Evolutionary conservation across 495 filamentous ascomycete genomes (phyloP), one percentile per base, ranked within the genome.

Genomic region (Aspergillus indologenus): DNA sequence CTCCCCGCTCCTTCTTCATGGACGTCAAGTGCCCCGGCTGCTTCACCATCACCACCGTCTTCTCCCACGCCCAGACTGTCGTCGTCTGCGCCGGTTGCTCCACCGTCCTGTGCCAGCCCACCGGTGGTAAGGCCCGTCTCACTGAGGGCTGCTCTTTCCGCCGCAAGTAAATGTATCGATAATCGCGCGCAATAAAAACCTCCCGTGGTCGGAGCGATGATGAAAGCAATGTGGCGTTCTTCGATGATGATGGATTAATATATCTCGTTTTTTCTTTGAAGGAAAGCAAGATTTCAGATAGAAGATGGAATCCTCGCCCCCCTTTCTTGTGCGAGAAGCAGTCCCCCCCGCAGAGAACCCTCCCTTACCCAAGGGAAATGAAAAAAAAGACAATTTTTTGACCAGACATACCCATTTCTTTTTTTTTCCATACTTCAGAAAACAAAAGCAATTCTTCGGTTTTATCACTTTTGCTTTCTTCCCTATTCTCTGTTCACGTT

Each of bases 41-140:
- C 88, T 98, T 98, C 88, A 96, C 91, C 70, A 98, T 98, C 86
- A 98, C 94, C 73, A 97, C 93, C 76, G 94, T 98, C 78, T 98
- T 96, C 89, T 97, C 93, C 59, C 94, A 98, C 85, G 94, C 94
- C 75, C 94, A 98, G 83, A 98, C 94, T 72, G 94, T 98, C 75
- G 94, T 98, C 78, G 93, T 96, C 83, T 98, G 94, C 85, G 90
- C 90, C 70, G 93, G 93, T 64, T 97, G 93, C 88, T 92, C 91
- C 59, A 96, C 91, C 65, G 90, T 94, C 57, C 90, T 97, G 49
- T 98, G 94, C 87, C 94, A 98, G 78, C 94, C 94, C 61, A 98
- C 94, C 61, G 94, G 94, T 83, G 90, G 94, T 64, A 98, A 98
- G 84, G 94, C 94, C 67, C 78, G 94, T 68, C 82, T 98, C 67